phyloP scores from a whole-genome alignment of 768 basidiomycete genomes.

The Stropharia rugosoannulata region DNA sequence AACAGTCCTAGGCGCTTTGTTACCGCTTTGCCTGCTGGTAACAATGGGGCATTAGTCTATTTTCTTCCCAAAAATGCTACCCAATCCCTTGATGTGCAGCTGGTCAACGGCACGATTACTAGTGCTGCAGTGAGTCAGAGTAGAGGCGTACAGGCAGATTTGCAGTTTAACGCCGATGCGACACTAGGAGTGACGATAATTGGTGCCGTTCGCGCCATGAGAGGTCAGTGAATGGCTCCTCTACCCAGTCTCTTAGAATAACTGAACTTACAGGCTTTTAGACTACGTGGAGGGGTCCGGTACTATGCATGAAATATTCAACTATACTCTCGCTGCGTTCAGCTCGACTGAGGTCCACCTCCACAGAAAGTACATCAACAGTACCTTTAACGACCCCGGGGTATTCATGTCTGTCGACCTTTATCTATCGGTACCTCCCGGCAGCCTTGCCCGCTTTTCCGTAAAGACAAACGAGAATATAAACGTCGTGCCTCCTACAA shows the following conservation, averaged over 20 bases:
- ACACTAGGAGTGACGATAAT: constrained; percentile 40
- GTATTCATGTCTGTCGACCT: constrained; percentile 31
- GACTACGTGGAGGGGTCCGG: constrained; percentile 41
- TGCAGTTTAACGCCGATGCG: constrained; percentile 32
- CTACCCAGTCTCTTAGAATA: background rate
- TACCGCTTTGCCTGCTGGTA: constrained; percentile 42
- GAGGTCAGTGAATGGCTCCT: constrained; percentile 22
- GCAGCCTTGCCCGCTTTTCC: constrained; percentile 26
- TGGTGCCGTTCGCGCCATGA: constrained; percentile 40
- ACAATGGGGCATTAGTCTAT: constrained; percentile 40
- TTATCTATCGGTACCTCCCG: constrained; percentile 22
- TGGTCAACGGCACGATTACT: constrained; percentile 20
- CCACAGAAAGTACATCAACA: constrained; percentile 41
- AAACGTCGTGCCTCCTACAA: constrained; percentile 30
- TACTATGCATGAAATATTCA: constrained; percentile 42
- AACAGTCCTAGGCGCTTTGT: constrained; percentile 32
- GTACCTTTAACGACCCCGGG: constrained; percentile 22
- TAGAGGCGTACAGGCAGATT: constrained; percentile 35
- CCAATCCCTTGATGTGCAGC: constrained; percentile 12
- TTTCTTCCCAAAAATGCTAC: constrained; percentile 29
- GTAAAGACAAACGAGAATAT: constrained; percentile 31
- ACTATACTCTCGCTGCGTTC: constrained; percentile 37
- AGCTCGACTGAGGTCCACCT: constrained; percentile 34
- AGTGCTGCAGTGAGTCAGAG: constrained; percentile 25
- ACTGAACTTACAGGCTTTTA: background rate